Evolutionary conservation across 768 basidiomycete genomes (phyloP), one percentile per base, ranked within the genome.

Genomic region (Termitomyces sp.): DNA sequence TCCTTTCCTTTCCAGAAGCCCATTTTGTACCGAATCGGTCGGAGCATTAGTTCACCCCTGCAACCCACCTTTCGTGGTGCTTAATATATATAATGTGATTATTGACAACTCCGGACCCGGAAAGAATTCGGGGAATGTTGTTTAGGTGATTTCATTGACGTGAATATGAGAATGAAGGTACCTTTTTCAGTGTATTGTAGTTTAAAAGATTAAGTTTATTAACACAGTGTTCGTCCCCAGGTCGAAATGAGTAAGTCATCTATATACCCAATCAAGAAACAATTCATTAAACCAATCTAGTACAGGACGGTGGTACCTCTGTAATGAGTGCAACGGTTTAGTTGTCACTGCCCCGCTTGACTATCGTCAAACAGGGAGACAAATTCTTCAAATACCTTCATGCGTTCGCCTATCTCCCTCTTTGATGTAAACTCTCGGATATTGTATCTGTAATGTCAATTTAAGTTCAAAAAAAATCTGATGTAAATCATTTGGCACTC

Each of bases 301-400:
- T 31, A 53, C 16, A 41, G 26, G 16, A 24, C 26, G 9, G 51
- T 9, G 37, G 29, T 10, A 54, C 20, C 9, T 42, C 53, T 51
- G 41, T 26, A 26, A 26, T 2, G 6, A 37, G 33, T 37, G 22
- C 18, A n/a, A 29, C 29, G 20, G 18, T 29, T 18, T 16, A 26
- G 22, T 4, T 24, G 1, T 20, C 37, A 22, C 24, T 46, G 37
- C 28, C 16, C 46, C 15, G 47, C 55, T 51, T 62, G 54, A 36
- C 59, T 59, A 39, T 70, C 68, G 29, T 76, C 76, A 57, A 77
- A 78, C 65, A 78, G 53, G 13, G 73, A 69, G 12, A 78, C 70
- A 57, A 78, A 78, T 36, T 74, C 65, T 55, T 72, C 70, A 54
- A 78, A 78, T 15, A 68, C 71, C 58, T 72, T 73, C 71, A 78